These are phyloP conservation scores for Aciculosporium take DNA, from an alignment of 2,329 filamentous ascomycete genomes.

Conservation along the genomic window DNA sequence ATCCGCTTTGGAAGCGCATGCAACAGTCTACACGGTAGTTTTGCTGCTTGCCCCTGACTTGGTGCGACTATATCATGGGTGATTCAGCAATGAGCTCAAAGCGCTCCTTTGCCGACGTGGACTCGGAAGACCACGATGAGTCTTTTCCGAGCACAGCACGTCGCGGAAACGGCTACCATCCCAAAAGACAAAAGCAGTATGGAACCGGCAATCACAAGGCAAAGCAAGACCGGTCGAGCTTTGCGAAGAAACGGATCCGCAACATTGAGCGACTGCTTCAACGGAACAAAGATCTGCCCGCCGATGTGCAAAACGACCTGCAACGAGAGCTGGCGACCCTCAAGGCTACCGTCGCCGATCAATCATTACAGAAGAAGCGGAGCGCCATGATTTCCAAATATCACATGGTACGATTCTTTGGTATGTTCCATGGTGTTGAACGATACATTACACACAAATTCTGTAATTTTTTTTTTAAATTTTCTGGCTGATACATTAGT, in stretches of 20 bases:
- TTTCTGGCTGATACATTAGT: background rate
- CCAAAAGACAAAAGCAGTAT: slow-evolving; percentile 22
- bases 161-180: slow-evolving; percentile 4
- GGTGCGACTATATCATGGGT: too few relatives aligned
- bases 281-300: slow-evolving; percentile 47
- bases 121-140: slow-evolving; percentile 6
- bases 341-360: slow-evolving; percentile 46
- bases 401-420: slow-evolving; percentile 76
- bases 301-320: slow-evolving; percentile 51
- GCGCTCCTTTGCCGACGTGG: slow-evolving; percentile 16
- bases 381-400: slow-evolving; percentile 63
- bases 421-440: slow-evolving; percentile 25
- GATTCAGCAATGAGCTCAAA: slow-evolving; percentile 17
- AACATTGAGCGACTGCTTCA: slow-evolving; percentile 54
- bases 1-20: too few relatives aligned
- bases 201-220: slow-evolving; percentile 24
- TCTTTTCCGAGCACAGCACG: background rate
- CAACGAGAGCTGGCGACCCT: slow-evolving; percentile 58
- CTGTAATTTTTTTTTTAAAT: background rate
- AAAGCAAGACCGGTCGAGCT: slow-evolving; percentile 37
- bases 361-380: slow-evolving; percentile 45
- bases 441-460: too few relatives aligned
- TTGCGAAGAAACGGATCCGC: slow-evolving; percentile 57
- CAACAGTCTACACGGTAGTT: too few relatives aligned
- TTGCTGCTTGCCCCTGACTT: too few relatives aligned